Base-by-base conservation (phyloP, 768 basidiomycete genomes). In the Dioszegia hungarica region DNA sequence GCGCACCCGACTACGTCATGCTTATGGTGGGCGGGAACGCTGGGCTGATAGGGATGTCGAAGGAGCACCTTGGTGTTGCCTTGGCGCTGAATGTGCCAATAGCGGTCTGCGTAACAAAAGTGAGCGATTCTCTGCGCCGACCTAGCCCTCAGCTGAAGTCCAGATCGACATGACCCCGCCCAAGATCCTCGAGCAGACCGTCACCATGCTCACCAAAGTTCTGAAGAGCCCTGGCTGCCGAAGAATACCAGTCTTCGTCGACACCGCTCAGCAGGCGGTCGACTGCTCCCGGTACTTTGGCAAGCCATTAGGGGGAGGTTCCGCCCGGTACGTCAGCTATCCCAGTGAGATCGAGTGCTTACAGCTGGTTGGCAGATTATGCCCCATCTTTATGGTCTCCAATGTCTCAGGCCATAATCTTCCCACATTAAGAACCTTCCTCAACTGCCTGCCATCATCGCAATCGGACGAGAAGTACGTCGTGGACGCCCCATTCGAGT, bases 11-110 rank as follows among this genome's bases (percentile, higher is more conserved):
- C 60, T 53, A 94, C 85, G 56, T 94, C 12, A 85, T 95, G 53
- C 79, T 99, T 43, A 93, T 94, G 79, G 89, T 98, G 11, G 95
- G 93, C 20, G 92, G 86, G 8, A 98, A 99, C 73, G 94, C 95
- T 1, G 80, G 79, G 0, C 37, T 80, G 54, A 77, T 78, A 19
- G 78, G 78, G 10, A 78, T 78, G 78, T 73, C 70, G 3, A 77
- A 77, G 76, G 95, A 99, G 75, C 95, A 99, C 76, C 79, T 99
- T 11, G 90, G 95, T 0, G 93, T 98, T 58, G 85, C 94, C 2
- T 80, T 99, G 1, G 95, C 95, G 5, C 78, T 99, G 48, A 90
- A 86, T 68, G 89, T 98, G 1, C 95, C 95, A 2, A 85, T 99
- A 64, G 70, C 70, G 10, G 88, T 93, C 40, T 91, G 90, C 74